These are phyloP conservation scores for Tephrocybe rancida DNA, from an alignment of 768 basidiomycete genomes.

Conservation along the genomic window DNA sequence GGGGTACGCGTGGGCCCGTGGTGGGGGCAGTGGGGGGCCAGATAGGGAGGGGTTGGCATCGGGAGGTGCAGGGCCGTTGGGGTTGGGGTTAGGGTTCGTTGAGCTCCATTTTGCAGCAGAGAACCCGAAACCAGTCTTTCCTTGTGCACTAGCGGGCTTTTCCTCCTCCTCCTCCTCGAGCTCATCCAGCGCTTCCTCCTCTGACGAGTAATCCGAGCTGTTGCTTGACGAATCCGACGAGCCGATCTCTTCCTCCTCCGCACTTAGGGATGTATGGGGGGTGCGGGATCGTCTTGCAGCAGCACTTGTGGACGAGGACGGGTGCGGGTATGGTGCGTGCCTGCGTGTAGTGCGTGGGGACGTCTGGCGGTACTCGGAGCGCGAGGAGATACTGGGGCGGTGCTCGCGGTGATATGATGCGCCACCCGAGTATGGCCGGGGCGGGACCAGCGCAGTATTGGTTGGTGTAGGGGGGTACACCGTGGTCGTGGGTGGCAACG, in stretches of 20 bases:
- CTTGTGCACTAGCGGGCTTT: background rate
- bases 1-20: background rate
- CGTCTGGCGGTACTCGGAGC: too few species aligned
- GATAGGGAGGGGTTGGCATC: too few species aligned
- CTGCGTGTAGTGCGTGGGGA: too few species aligned
- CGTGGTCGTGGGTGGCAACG: too few species aligned
- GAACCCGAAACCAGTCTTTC: constrained; percentile 3
- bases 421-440: too few species aligned
- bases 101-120: constrained; percentile 11
- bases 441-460: too few species aligned
- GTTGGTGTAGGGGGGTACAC: too few species aligned
- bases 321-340: too few species aligned
- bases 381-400: too few species aligned
- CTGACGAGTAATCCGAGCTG: background rate
- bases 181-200: background rate
- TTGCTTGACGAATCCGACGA: constrained; percentile 4
- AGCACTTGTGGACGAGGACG: constrained; percentile 3
- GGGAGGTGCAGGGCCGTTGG: background rate
- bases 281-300: background rate
- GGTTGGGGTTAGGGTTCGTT: background rate
- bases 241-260: constrained; percentile 12
- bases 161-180: background rate
- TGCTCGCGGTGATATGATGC: too few species aligned
- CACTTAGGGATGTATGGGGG: background rate
- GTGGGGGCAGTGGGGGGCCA: background rate